Conservation (phyloP, 768 basidiomycete genomes). For the Hericium rajendrae region DNA sequence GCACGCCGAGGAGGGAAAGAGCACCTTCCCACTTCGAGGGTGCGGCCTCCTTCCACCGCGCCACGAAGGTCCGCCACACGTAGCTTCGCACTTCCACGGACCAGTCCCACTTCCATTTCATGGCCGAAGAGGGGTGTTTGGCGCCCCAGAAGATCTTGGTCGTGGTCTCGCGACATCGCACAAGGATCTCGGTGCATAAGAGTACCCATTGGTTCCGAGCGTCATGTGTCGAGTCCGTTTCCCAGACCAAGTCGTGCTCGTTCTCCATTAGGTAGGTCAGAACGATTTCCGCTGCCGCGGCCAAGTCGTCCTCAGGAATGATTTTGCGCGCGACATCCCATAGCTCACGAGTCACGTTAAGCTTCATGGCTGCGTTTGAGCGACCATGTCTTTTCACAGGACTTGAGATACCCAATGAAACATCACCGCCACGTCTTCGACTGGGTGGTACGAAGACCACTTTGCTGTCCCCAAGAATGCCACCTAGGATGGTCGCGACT, state of each 20-base stretch:
- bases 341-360: conserved; percentile 48
- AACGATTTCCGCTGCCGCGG: conserved; percentile 34
- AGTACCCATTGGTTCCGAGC: conserved; percentile 49
- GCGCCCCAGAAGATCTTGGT: conserved; percentile 30
- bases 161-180: conserved; percentile 34
- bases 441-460: conserved; percentile 8
- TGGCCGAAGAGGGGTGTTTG: conserved; percentile 13
- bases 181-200: conserved; percentile 46
- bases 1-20: conserved; percentile 43
- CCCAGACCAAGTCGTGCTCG: conserved; percentile 35
- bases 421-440: background rate
- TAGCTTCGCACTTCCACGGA: conserved; percentile 33
- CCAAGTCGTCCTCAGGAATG: conserved; percentile 34
- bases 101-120: conserved; percentile 22
- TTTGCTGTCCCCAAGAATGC: conserved; percentile 9
- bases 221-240: conserved; percentile 32
- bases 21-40: conserved; percentile 44
- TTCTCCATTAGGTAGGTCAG: conserved; percentile 39
- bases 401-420: background rate
- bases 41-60: conserved; percentile 41
- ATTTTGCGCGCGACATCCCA: conserved; percentile 39
- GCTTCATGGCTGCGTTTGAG: conserved; percentile 41
- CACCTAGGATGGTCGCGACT: conserved; percentile 4
- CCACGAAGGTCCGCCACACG: conserved; percentile 50
- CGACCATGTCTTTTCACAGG: conserved; percentile 14